A percentile compares a stretch with the other conserved stretches of the same genome.
phyloP scores from a whole-genome alignment of 225 moss, liverwort and hornwort species.

The Pleurozium schreberi region DNA sequence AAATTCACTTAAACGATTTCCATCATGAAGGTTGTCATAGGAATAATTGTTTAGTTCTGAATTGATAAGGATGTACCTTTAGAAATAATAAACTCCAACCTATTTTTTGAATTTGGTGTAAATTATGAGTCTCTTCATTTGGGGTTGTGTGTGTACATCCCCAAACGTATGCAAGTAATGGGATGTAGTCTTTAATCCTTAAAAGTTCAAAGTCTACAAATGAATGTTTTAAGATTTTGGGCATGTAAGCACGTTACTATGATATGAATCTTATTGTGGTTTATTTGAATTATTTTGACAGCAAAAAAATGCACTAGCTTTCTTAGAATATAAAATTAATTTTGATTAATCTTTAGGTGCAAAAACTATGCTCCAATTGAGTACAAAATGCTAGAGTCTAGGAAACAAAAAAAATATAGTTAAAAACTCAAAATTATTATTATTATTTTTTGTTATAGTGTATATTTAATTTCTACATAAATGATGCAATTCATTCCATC shows the following conservation, averaged over 20 bases:
- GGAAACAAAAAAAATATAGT: neutral
- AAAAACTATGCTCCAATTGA: neutral
- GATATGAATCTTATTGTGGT: too few relatives aligned
- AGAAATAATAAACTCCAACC: neutral
- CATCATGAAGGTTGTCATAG: fast-evolving
- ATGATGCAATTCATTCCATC: neutral
- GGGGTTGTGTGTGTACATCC: fast-evolving
- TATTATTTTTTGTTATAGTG: fast-evolving
- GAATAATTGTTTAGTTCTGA: neutral
- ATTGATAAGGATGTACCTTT: neutral
- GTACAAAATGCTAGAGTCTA: neutral
- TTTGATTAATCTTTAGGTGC: fast-evolving
- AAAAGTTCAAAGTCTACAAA: neutral
- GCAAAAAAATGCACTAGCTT: neutral
- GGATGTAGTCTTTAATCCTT: neutral
- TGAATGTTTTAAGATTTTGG: neutral
- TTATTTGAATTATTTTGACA: neutral
- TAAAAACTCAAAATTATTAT: neutral
- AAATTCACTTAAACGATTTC: neutral
- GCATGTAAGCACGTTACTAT: too few relatives aligned
- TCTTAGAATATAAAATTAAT: neutral
- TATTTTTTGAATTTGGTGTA: neutral
- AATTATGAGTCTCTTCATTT: neutral
- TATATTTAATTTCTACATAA: neutral
- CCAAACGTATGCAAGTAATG: fast-evolving